Conservation (phyloP, 2,329 filamentous ascomycete species). For the Sporothrix brunneoviolacea region DNA sequence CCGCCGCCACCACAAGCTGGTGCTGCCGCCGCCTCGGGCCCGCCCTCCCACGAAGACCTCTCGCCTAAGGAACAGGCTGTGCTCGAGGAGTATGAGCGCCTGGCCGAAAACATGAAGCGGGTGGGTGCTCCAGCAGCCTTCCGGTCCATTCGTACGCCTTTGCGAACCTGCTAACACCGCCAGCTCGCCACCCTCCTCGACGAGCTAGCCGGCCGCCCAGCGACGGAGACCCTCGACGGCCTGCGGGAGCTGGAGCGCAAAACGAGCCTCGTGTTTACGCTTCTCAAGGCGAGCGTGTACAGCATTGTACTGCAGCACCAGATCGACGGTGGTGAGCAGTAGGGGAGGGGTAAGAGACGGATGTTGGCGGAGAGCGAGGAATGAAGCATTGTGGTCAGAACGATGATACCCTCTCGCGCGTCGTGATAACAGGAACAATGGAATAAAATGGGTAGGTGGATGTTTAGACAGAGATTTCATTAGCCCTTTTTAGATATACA, state of each 20-base stretch:
- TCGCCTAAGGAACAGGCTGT: slow-evolving; percentile 87
- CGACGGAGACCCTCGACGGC: slow-evolving; percentile 77
- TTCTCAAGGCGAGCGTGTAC: slow-evolving; percentile 97
- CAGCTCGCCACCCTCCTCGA: slow-evolving; percentile 57
- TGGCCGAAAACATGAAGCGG: slow-evolving; percentile 87
- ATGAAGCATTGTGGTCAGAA: neutral
- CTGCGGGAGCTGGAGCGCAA: slow-evolving; percentile 86
- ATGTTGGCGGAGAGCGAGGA: neutral
- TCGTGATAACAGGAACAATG: neutral
- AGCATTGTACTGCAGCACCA: slow-evolving; percentile 98
- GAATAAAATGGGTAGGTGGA: too few species aligned
- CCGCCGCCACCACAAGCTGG: slow-evolving; percentile 3
- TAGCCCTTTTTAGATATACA: too few species aligned
- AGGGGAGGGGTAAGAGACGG: slow-evolving; percentile 14
- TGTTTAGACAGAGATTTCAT: neutral
- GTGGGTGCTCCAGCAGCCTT: too few species aligned
- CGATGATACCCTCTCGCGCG: slow-evolving; percentile 17
- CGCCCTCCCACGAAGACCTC: slow-evolving; percentile 41
- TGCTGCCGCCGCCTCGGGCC: neutral
- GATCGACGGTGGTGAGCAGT: slow-evolving; percentile 63
- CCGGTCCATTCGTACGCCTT: too few species aligned
- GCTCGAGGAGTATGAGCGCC: slow-evolving; percentile 82
- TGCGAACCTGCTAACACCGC: too few species aligned
- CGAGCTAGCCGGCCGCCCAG: slow-evolving; percentile 61
- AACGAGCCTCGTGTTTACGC: slow-evolving; percentile 87